phyloP scores from a whole-genome alignment of 2,329 filamentous ascomycete genomes.

The Cucurbitaria berberidis region DNA sequence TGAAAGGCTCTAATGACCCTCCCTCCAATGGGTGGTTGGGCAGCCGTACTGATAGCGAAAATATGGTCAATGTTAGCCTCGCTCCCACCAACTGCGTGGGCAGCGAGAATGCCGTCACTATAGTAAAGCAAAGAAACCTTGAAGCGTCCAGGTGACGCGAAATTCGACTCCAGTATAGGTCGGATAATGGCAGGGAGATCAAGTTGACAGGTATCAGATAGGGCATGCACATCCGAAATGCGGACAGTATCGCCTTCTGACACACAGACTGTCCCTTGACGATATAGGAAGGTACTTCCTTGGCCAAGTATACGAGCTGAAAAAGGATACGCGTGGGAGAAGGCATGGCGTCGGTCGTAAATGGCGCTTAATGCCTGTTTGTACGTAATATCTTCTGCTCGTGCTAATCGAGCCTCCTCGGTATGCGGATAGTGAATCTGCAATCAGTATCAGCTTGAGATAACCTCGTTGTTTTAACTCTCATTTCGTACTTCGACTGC shows the following conservation, averaged over 20 bases:
- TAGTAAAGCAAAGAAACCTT: conserved; percentile 41
- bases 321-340: conserved; percentile 68
- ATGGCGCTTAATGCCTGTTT: conserved; percentile 64
- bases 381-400: conserved; percentile 51
- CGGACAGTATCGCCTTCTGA: conserved; percentile 61
- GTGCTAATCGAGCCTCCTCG: conserved; percentile 53
- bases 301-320: conserved; percentile 65
- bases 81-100: conserved; percentile 24
- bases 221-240: conserved; percentile 62
- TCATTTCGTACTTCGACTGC: conserved; percentile 60
- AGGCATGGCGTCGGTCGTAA: conserved; percentile 65
- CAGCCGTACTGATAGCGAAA: conserved; percentile 34
- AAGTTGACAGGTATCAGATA: conserved; percentile 16
- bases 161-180: conserved; percentile 6
- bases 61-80: conserved; percentile 26
- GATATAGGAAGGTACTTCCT: conserved; percentile 67
- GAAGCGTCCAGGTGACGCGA: conserved; percentile 48
- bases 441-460: conserved; percentile 1
- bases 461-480: conserved; percentile 5
- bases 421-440: conserved; percentile 53
- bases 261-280: conserved; percentile 70
- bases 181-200: conserved; percentile 27
- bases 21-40: conserved; percentile 26
- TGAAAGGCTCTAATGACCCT: conserved; percentile 44
- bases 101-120: conserved; percentile 40